phyloP scores from a whole-genome alignment of 2,329 filamentous ascomycete species.

The Pseudogymnoascus sp. region DNA sequence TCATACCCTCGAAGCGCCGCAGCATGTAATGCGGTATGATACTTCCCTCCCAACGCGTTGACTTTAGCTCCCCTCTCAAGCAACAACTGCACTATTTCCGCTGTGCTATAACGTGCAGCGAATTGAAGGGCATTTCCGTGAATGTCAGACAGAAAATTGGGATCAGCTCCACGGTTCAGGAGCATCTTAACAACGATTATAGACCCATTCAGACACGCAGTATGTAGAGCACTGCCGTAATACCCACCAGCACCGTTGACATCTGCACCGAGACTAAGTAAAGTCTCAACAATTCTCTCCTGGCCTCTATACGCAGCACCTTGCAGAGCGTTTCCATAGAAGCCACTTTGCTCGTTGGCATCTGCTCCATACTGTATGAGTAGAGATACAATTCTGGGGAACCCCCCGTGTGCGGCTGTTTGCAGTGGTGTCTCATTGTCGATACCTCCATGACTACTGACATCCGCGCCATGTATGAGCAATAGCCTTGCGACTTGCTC shows the following conservation, averaged over 20 bases:
- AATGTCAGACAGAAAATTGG: neutral
- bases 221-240: neutral
- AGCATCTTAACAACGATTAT: neutral
- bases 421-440: neutral
- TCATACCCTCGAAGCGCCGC: neutral
- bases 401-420: neutral
- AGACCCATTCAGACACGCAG: neutral
- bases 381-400: neutral
- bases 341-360: neutral
- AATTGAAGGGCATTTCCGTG: neutral
- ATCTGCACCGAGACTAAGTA: neutral
- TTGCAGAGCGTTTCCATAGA: neutral
- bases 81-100: constrained; percentile 17
- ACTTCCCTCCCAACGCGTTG: neutral
- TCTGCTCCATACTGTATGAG: neutral
- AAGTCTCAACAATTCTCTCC: neutral
- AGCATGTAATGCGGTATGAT: constrained; percentile 2
- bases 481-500: neutral
- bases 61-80: constrained; percentile 17
- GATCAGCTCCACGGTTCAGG: neutral
- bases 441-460: neutral
- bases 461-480: neutral
- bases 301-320: neutral
- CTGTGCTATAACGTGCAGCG: neutral
- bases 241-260: neutral